A percentile compares a stretch with the other conserved stretches of the same genome.
Conservation (phyloP, 2,329 filamentous ascomycete genomes). For the Sarocladiaceae sp. region DNA sequence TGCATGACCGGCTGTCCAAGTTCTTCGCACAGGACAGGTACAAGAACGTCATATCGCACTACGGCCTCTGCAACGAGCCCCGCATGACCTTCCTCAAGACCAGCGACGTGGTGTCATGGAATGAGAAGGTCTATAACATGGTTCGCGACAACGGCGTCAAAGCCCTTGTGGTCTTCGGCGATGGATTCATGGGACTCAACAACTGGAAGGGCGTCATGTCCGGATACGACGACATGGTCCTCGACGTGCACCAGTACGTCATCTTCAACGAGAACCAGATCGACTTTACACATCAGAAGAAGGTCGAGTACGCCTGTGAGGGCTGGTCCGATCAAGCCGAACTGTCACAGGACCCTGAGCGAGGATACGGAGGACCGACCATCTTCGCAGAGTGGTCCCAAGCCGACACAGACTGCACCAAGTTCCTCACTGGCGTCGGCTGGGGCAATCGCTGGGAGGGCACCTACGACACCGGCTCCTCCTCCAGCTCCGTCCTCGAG, state of each 20-base stretch:
- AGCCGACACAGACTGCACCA: constrained; percentile 90
- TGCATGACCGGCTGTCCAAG: constrained; percentile 78
- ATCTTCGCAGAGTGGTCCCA: constrained; percentile 97
- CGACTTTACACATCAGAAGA: constrained; percentile 70
- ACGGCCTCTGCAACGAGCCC: constrained; percentile 92
- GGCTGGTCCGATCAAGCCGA: constrained; percentile 79
- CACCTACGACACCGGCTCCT: constrained; percentile 65
- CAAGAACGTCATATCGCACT: constrained; percentile 85
- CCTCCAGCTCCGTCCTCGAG: constrained; percentile 53
- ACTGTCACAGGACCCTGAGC: constrained; percentile 62
- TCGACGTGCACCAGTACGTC: constrained; percentile 98
- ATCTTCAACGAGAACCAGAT: constrained; percentile 94
- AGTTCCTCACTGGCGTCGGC: constrained; percentile 82
- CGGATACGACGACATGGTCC: constrained; percentile 63
- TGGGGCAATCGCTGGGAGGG: constrained; percentile 89
- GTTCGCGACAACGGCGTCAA: constrained; percentile 72
- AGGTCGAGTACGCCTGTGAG: constrained; percentile 79
- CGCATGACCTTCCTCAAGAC: constrained; percentile 70
- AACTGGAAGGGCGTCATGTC: constrained; percentile 87
- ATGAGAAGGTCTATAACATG: constrained; percentile 61
- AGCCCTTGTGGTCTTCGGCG: constrained; percentile 75
- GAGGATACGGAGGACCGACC: constrained; percentile 81
- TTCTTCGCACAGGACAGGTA: constrained; percentile 95
- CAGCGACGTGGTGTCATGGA: constrained; percentile 71
- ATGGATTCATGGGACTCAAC: constrained; percentile 85